Evolutionary conservation across 331 rosid species (phyloP), one percentile per base, ranked within the genome.

Genomic region (Pyracantha coccinea): DNA sequence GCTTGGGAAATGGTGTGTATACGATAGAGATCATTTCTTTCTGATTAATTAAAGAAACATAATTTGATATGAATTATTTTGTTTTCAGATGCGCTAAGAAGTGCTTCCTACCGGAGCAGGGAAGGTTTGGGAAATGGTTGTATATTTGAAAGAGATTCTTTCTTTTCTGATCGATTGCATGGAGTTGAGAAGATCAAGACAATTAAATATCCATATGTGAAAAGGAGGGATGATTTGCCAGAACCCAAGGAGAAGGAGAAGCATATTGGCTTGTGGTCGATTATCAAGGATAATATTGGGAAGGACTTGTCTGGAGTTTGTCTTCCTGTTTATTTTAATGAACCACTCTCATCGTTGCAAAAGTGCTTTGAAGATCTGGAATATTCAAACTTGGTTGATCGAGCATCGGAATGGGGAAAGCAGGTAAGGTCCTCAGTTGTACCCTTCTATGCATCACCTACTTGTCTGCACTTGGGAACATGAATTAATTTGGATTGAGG

Each of bases 261-360:
- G 81, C 97, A 92, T 14, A 78, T 90, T 70, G 97, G 99, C 66
- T 82, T 92, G 89, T 95, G 99, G 99, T 92, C 99, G 28, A 92
- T 95, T 81, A 95, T 95, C 86, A 95, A 92, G 86, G 99, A 95
- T 80, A 95, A 95, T 77, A 95, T 95, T 38, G 99, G 99, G 69
- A 92, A 92, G 90, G 99, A 95, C 87, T 90, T 95, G 75, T 95
- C 97, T 78, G 99, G 99, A 77, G 99, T 95, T 80, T 95, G 99
- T 81, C 99, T 95, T 76, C 97, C 99, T 74, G 97, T 95, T 84
- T 95, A 95, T 88, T 95, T 95, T 85, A 95, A 95, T 73, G 99
- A 95, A 84, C 99, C 99, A 57, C 92, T 95, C 71, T 95, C 99
- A 58, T 92, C 99, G 2, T 82, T 95, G 85, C 99, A 95, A 85